Percentiles rank a stretch among this genome's conserved stretches.
Evolutionary conservation across 176 grass and related monocot species (phyloP).

Genomic region (Rhynchospora tenuis): DNA sequence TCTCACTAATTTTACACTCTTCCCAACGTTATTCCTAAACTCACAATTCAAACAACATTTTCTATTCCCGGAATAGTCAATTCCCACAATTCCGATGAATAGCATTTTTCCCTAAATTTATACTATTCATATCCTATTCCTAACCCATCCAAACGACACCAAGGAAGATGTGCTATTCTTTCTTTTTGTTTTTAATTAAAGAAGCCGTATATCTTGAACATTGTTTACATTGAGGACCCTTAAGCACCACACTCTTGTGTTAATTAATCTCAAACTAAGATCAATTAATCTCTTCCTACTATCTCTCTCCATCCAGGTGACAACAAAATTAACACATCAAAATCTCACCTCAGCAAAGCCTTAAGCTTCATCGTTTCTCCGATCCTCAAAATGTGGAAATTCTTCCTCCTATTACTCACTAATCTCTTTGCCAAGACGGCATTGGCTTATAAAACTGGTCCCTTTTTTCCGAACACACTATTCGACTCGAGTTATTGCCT

Average conservation of each 20-base stretch:
- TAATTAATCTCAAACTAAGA: not conserved
- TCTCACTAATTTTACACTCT: too few relatives aligned
- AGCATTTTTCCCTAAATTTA: too few relatives aligned
- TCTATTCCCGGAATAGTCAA: too few relatives aligned
- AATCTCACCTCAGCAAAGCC: constrained; percentile 1
- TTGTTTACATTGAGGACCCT: not conserved
- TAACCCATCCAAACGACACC: too few relatives aligned
- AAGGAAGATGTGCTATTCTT: too few relatives aligned
- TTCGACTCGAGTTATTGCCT: constrained; percentile 46
- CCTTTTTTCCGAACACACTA: constrained; percentile 25
- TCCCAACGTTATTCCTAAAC: too few relatives aligned
- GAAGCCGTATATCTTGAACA: not conserved
- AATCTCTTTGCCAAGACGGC: constrained; percentile 12
- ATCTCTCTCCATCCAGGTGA: not conserved
- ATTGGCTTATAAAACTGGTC: not conserved
- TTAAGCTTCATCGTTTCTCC: constrained; percentile 4
- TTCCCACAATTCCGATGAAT: too few relatives aligned
- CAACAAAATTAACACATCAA: constrained; percentile 6
- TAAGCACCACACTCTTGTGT: not conserved
- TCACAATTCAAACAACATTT: too few relatives aligned
- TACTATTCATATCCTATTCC: too few relatives aligned
- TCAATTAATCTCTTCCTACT: not conserved
- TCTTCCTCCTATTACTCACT: constrained; percentile 32
- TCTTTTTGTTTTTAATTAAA: too few relatives aligned
- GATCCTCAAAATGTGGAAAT: constrained; percentile 25